Evolutionary conservation across 495 filamentous ascomycete species (phyloP), one percentile per base, ranked within the genome.

Genomic region (Pyrenula massariospora): DNA sequence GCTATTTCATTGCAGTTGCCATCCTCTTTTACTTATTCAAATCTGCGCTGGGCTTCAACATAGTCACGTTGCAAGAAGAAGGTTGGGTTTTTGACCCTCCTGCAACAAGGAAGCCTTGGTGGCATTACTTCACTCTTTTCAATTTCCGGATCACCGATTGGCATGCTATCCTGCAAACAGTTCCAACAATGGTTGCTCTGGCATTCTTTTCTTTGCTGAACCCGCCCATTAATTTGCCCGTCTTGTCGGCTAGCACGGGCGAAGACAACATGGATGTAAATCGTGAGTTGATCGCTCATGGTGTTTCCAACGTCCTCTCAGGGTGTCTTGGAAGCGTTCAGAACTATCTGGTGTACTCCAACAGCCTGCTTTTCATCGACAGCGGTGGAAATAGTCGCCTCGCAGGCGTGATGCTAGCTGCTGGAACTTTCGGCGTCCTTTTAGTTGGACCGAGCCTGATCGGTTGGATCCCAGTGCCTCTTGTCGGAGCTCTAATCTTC

Each of bases 141-240:
- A 84, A 88, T 62, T 87, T 93, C 59, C 67, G 79, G 20, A 73
- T 80, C 15, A 84, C 91, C 2, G 78, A 94, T 63, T 95, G 89
- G 87, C 71, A 71, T 21, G 93, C 94, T 22, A 77, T 98, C 57
- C 66, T 76, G 22, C 83, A 87, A 54, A 90, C 86, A 0, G 77
- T 95, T 21, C 93, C 94, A 0, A 90, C 94, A 11, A 97, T 97
- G 91, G 86, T 97, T 66, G 93, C 94, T 1, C 71, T 98, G 56
- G 96, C 94, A 0, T 97, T 98, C 75, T 98, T 98, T 65, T 92
- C 92, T 48, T 83, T 98, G 50, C 80, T 98, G 12, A 94, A 98
- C 66, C 93, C 97, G 8, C 94, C 93, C 0, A 98, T 98, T 70
- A 97, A 98, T 67, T 89, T 97, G 19, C 93, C 93, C 3, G 91